Percentiles rank a stretch among this genome's conserved stretches.
phyloP scores from a whole-genome alignment of 1,284 basidiomycete genomes.

The Ustilago hordei region DNA sequence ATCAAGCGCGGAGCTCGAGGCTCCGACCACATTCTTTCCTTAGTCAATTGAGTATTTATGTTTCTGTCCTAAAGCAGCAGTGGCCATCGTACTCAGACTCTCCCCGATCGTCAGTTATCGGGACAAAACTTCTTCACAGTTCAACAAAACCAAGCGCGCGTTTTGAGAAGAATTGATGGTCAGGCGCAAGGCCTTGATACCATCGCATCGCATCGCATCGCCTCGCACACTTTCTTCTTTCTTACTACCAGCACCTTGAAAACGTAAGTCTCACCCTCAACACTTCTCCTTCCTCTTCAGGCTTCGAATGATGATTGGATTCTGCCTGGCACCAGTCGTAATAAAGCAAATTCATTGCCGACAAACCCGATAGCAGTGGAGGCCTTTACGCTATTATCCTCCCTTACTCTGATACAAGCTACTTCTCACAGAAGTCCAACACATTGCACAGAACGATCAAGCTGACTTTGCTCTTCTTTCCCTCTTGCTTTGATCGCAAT shows the following conservation, averaged over 20 bases:
- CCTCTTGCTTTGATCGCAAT: conserved; percentile 9
- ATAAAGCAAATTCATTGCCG: conserved; percentile 54
- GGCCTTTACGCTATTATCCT: conserved; percentile 58
- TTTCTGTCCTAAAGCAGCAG: too few species aligned
- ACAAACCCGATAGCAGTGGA: conserved; percentile 54
- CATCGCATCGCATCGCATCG: neutral
- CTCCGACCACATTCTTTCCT: too few species aligned
- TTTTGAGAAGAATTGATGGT: conserved; percentile 8
- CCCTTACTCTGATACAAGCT: conserved; percentile 48
- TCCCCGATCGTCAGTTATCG: too few species aligned
- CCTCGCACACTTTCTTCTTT: conserved; percentile 9
- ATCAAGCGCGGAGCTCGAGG: too few species aligned
- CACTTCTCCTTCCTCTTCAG: neutral
- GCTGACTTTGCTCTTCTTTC: conserved; percentile 9
- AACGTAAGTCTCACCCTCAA: conserved; percentile 27
- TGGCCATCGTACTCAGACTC: too few species aligned
- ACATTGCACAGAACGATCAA: neutral
- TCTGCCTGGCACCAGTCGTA: conserved; percentile 61
- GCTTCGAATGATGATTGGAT: conserved; percentile 55
- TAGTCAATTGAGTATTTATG: too few species aligned
- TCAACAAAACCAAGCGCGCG: neutral
- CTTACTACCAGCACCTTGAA: conserved; percentile 16
- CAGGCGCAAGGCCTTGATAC: neutral
- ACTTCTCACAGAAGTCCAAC: neutral
- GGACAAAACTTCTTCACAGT: too few species aligned